phyloP scores from a whole-genome alignment of 1,284 basidiomycete species.

The Cutaneotrichosporon dermatis region DNA sequence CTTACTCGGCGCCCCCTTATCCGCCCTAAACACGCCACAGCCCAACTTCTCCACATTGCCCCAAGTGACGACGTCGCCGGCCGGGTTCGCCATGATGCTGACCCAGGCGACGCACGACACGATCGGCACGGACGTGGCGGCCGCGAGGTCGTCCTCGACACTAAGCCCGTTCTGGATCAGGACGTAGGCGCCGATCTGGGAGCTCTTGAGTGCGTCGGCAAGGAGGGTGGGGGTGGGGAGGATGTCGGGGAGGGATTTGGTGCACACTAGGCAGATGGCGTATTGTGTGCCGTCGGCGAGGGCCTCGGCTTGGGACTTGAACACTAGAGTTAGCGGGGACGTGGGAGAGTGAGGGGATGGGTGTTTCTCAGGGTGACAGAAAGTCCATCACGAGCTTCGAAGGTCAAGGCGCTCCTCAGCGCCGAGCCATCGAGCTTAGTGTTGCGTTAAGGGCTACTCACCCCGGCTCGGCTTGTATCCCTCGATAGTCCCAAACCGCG shows the following conservation, averaged over 20 bases:
- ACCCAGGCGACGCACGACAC: slow-evolving; percentile 41
- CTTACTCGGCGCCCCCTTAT: slow-evolving; percentile 4
- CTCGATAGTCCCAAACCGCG: slow-evolving; percentile 58
- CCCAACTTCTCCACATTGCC: slow-evolving; percentile 36
- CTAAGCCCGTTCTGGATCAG: slow-evolving; percentile 67
- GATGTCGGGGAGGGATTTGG: slow-evolving; percentile 70
- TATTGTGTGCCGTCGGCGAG: slow-evolving; percentile 56
- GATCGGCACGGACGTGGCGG: slow-evolving; percentile 45
- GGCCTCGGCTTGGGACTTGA: slow-evolving; percentile 58
- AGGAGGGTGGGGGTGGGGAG: slow-evolving; percentile 58
- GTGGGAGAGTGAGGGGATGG: too few relatives aligned
- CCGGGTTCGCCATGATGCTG: slow-evolving; percentile 30
- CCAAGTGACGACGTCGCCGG: slow-evolving; percentile 36
- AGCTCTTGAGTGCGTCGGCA: slow-evolving; percentile 56
- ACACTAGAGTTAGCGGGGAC: slow-evolving; percentile 50
- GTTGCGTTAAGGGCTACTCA: too few relatives aligned
- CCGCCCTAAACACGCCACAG: slow-evolving; percentile 30
- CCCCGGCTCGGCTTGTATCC: slow-evolving; percentile 63
- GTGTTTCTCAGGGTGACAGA: too few relatives aligned
- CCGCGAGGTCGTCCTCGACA: slow-evolving; percentile 62
- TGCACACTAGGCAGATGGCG: slow-evolving; percentile 63
- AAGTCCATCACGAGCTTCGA: too few relatives aligned
- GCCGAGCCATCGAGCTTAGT: too few relatives aligned
- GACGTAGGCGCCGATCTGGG: slow-evolving; percentile 59
- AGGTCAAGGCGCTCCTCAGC: too few relatives aligned